These are phyloP conservation scores for Myxozyma lipomycoides DNA, from an alignment of 805 yeast genomes.

Conservation along the genomic window DNA sequence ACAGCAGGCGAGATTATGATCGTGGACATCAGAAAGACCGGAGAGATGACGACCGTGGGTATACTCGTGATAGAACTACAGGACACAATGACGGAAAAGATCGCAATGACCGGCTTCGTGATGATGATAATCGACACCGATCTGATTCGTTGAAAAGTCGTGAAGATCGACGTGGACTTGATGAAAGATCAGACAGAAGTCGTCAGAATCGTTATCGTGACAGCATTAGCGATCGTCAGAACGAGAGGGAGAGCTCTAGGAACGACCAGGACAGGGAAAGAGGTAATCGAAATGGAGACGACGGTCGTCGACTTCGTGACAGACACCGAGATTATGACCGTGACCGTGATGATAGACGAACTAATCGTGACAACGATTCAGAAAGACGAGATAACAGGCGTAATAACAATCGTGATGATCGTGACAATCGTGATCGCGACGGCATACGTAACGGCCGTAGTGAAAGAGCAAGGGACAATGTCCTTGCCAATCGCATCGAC, in stretches of 20 bases:
- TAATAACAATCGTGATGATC: no score
- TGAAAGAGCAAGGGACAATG: no score
- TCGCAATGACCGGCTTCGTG: slow-evolving; percentile 13
- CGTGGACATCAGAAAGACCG: not conserved
- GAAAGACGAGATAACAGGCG: no score
- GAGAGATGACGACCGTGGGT: not conserved
- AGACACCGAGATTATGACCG: slow-evolving; percentile 6
- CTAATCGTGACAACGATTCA: no score
- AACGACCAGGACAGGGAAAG: not conserved
- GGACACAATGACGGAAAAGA: not conserved
- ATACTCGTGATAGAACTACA: not conserved
- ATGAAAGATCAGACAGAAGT: slow-evolving; percentile 3
- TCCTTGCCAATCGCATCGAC: no score
- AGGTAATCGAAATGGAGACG: not conserved
- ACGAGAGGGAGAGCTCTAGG: no score
- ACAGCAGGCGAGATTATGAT: not conserved
- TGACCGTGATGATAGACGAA: not conserved
- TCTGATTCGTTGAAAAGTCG: no score
- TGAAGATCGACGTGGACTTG: not conserved
- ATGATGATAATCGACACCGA: slow-evolving; percentile 5
- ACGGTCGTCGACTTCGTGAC: slow-evolving; percentile 2
- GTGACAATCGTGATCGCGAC: no score
- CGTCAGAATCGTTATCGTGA: slow-evolving; percentile 9
- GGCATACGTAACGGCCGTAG: slow-evolving; percentile 7
- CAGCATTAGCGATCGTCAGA: slow-evolving; percentile 7